Evolutionary conservation across 1,284 basidiomycete species (phyloP).

Genomic region (Spongispora temasekensis): DNA sequence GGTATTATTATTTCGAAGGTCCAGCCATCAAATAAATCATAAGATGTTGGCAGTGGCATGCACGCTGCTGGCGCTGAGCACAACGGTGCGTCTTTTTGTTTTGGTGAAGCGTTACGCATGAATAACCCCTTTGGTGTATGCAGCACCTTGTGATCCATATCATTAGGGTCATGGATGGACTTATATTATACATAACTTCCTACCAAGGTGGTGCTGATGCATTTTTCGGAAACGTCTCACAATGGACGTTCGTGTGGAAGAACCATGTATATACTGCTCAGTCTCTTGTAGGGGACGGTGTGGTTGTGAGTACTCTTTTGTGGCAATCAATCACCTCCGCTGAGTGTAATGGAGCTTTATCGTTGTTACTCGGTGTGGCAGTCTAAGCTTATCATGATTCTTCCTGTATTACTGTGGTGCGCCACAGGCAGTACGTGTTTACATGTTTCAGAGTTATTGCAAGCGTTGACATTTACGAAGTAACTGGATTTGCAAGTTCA

Average conservation of each 20-base stretch:
- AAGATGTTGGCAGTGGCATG: slow-evolving; percentile 16
- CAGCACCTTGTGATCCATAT: slow-evolving; percentile 27
- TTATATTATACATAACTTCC: slow-evolving; percentile 5
- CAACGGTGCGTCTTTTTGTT: slow-evolving; percentile 9
- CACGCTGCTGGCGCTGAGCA: slow-evolving; percentile 17
- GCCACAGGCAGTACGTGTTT: slow-evolving; percentile 14
- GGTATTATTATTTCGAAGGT: slow-evolving; percentile 6
- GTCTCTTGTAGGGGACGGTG: slow-evolving; percentile 37
- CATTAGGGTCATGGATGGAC: slow-evolving; percentile 17
- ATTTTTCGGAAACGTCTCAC: slow-evolving; percentile 25
- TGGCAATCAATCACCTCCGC: neutral
- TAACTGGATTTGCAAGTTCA: slow-evolving; percentile 20
- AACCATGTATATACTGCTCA: slow-evolving; percentile 35
- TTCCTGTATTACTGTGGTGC: slow-evolving; percentile 26
- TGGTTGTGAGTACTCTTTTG: slow-evolving; percentile 28
- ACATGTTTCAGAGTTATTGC: neutral
- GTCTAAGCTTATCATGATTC: slow-evolving; percentile 16
- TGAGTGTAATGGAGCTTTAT: slow-evolving; percentile 21
- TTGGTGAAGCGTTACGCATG: neutral
- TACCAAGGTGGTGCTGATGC: slow-evolving; percentile 4
- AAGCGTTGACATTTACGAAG: slow-evolving; percentile 9
- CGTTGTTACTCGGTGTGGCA: slow-evolving; percentile 30
- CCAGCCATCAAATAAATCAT: slow-evolving; percentile 4
- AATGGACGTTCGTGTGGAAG: slow-evolving; percentile 33
- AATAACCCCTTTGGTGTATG: neutral